phyloP scores from a whole-genome alignment of 129 eudicot genomes.

The Flaveria brownii region DNA sequence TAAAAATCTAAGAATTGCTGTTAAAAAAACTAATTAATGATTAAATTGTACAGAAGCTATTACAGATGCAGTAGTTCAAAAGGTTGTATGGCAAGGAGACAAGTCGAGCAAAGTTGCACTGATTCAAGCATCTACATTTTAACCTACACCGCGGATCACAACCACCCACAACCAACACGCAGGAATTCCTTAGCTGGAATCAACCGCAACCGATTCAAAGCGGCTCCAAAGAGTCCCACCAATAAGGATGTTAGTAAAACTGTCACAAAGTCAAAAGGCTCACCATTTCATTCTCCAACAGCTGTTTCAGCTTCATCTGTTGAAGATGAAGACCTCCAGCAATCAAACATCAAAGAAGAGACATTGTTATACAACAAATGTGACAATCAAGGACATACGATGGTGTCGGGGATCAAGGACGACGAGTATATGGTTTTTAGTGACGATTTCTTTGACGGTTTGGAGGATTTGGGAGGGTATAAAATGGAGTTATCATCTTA shows the following conservation, averaged over 20 bases:
- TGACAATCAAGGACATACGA: conserved; percentile 19
- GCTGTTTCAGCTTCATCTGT: conserved; percentile 25
- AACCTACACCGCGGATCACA: conserved; percentile 81
- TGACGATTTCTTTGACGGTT: conserved; percentile 78
- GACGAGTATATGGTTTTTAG: conserved; percentile 29
- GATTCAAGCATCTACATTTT: conserved; percentile 64
- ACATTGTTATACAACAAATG: conserved; percentile 23
- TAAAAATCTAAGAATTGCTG: too few species aligned
- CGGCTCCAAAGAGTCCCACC: conserved; percentile 35
- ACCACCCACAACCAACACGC: conserved; percentile 77
- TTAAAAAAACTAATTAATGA: not conserved
- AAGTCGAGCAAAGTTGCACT: conserved; percentile 79
- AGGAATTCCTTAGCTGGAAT: conserved; percentile 77
- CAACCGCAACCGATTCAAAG: conserved; percentile 43
- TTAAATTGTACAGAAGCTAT: conserved; percentile 65
- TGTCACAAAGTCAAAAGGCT: conserved; percentile 24
- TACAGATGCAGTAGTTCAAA: conserved; percentile 82
- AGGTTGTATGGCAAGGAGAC: conserved; percentile 87
- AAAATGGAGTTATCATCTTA: conserved; percentile 31
- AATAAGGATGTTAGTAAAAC: conserved; percentile 25
- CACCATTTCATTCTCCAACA: conserved; percentile 37
- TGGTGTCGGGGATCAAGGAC: conserved; percentile 9
- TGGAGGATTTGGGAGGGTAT: conserved; percentile 57
- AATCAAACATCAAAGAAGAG: conserved; percentile 37
- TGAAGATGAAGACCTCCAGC: conserved; percentile 35